These are phyloP conservation scores for Blastomyces emzantsi DNA, from an alignment of 2,329 filamentous ascomycete species.

Conservation along the genomic window DNA sequence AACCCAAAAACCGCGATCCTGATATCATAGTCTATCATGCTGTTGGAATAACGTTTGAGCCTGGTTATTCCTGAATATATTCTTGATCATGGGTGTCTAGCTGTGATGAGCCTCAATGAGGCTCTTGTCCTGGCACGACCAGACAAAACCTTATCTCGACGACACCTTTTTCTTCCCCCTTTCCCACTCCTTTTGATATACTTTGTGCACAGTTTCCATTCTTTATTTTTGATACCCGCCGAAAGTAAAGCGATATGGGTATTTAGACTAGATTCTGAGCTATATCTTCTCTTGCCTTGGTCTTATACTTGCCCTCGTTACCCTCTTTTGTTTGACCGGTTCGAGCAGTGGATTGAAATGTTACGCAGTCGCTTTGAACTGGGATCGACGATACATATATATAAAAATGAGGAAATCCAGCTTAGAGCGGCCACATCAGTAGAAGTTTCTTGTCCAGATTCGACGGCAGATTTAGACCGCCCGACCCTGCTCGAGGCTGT, in stretches of 20 bases:
- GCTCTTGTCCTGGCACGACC: not conserved
- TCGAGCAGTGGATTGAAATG: not conserved
- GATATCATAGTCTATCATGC: not conserved
- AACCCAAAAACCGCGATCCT: not conserved
- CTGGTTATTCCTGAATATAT: not conserved
- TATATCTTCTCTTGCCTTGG: not conserved
- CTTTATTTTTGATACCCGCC: no score
- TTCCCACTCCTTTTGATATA: not conserved
- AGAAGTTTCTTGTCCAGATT: slow-evolving; percentile 11
- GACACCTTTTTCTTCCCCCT: not conserved
- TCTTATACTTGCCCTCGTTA: not conserved
- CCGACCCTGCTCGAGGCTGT: slow-evolving; percentile 9
- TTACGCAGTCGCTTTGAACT: slow-evolving; percentile 8
- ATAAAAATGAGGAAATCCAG: slow-evolving; percentile 11
- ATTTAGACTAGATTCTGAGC: no score
- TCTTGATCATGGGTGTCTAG: not conserved
- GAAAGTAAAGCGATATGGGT: not conserved
- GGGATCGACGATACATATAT: slow-evolving; percentile 13
- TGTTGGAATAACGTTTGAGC: not conserved
- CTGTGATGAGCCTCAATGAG: not conserved
- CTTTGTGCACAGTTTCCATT: not conserved
- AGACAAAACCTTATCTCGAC: slow-evolving; percentile 1
- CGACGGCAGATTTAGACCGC: not conserved
- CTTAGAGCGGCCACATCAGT: slow-evolving; percentile 20
- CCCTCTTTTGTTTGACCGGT: not conserved